A percentile compares a stretch with the other conserved stretches of the same genome.
Evolutionary conservation across 352 stramenopile genomes (phyloP).

Genomic region (Phytophthora hibernalis): DNA sequence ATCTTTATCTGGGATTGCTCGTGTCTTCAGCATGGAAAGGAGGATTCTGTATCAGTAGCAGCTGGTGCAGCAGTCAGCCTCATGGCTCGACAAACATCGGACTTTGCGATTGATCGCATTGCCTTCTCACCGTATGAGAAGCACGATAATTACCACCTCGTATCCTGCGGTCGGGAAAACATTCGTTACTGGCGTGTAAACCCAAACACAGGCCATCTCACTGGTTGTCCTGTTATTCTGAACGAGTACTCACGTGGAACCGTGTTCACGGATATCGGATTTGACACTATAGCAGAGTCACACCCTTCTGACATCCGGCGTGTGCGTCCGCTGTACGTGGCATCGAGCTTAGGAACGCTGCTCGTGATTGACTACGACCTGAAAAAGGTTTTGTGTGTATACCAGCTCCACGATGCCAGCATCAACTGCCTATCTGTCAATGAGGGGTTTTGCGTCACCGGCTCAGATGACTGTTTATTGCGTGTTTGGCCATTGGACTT

Average conservation of each 20-base stretch:
- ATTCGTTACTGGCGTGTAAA: slow-evolving; percentile 91
- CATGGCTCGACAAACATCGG: slow-evolving; percentile 85
- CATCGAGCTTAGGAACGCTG: slow-evolving; percentile 79
- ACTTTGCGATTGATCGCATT: slow-evolving; percentile 79
- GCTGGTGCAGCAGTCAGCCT: slow-evolving; percentile 35
- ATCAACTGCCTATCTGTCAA: slow-evolving; percentile 90
- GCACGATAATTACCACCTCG: slow-evolving; percentile 60
- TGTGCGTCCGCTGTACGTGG: slow-evolving; percentile 76
- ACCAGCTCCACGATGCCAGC: slow-evolving; percentile 86
- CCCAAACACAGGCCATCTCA: slow-evolving; percentile 58
- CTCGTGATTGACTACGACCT: slow-evolving; percentile 87
- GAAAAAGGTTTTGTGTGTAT: slow-evolving; percentile 86
- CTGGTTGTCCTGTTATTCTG: slow-evolving; percentile 84
- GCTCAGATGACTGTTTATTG: slow-evolving; percentile 85
- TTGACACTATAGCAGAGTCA: slow-evolving; percentile 70
- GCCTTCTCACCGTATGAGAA: slow-evolving; percentile 88
- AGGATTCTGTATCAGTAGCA: not conserved
- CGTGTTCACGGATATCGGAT: slow-evolving; percentile 86
- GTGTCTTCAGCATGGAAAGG: slow-evolving; percentile 16
- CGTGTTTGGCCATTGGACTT: slow-evolving; percentile 94
- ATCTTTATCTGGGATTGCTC: slow-evolving; percentile 82
- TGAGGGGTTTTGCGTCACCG: slow-evolving; percentile 92
- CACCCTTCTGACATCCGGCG: slow-evolving; percentile 66
- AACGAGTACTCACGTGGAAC: slow-evolving; percentile 90
- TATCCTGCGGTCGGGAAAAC: slow-evolving; percentile 92